Evolutionary conservation across 1,284 basidiomycete genomes (phyloP).

Genomic region (Tilletia caries): DNA sequence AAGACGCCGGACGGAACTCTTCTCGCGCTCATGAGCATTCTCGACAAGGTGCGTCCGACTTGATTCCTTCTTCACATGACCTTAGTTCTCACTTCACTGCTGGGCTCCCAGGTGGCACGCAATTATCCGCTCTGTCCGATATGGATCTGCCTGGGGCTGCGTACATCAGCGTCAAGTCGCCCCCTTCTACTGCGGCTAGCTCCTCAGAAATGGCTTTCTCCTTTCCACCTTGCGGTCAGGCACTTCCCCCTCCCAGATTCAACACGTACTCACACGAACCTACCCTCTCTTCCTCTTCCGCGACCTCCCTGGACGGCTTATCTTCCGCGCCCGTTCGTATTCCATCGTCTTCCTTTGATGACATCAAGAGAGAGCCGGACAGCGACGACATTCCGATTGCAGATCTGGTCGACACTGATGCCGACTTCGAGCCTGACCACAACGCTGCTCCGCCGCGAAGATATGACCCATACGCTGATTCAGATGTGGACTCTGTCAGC

Average conservation of each 20-base stretch:
- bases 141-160: too few species aligned
- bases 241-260: not conserved
- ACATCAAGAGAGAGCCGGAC: conserved; percentile 10
- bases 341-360: not conserved
- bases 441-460: not conserved
- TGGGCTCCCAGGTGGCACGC: too few species aligned
- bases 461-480: not conserved
- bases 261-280: conserved; percentile 3
- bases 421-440: not conserved
- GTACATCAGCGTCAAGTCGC: too few species aligned
- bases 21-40: too few species aligned
- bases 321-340: too few species aligned
- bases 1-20: too few species aligned
- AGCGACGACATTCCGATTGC: conserved; percentile 10
- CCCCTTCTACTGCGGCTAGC: not conserved
- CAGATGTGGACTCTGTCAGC: not conserved
- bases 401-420: not conserved
- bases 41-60: too few species aligned
- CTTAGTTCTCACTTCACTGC: too few species aligned
- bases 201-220: not conserved
- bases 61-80: too few species aligned
- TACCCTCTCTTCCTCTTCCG: not conserved
- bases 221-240: conserved; percentile 9
- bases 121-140: too few species aligned
- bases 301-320: too few species aligned